Evolutionary conservation across 352 stramenopile genomes (phyloP).

Genomic region (Phytophthora pini): DNA sequence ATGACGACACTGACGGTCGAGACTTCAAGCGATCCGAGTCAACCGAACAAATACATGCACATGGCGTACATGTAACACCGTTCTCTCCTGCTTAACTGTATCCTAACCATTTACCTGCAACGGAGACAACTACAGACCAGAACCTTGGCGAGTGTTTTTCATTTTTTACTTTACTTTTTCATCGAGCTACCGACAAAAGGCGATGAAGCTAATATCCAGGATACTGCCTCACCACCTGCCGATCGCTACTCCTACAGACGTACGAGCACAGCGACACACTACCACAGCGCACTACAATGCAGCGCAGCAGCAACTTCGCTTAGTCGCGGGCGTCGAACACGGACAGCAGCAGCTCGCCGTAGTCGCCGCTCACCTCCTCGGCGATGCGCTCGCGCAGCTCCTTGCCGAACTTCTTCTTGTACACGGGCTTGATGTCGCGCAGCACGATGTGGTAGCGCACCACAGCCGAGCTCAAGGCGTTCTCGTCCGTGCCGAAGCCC

Average conservation of each 20-base stretch:
- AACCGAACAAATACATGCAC: too few relatives aligned
- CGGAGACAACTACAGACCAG: too few relatives aligned
- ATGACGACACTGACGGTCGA: too few relatives aligned
- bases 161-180: slow-evolving; percentile 30
- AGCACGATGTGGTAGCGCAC: slow-evolving; percentile 87
- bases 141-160: too few relatives aligned
- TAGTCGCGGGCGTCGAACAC: slow-evolving; percentile 64
- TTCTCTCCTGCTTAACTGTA: too few relatives aligned
- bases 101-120: too few relatives aligned
- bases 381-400: slow-evolving; percentile 85
- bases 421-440: slow-evolving; percentile 80
- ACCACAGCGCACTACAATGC: background rate
- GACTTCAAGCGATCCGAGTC: too few relatives aligned
- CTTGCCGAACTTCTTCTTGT: slow-evolving; percentile 85
- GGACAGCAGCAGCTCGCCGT: slow-evolving; percentile 67
- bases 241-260: background rate
- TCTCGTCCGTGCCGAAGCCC: slow-evolving; percentile 75
- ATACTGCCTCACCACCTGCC: too few relatives aligned
- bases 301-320: background rate
- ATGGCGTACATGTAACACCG: too few relatives aligned
- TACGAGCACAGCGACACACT: background rate
- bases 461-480: slow-evolving; percentile 63
- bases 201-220: background rate
- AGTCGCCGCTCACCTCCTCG: slow-evolving; percentile 77
- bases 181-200: background rate